These are phyloP conservation scores for Dactylonectria macrodidyma DNA, from an alignment of 2,329 filamentous ascomycete genomes.

Conservation along the genomic window DNA sequence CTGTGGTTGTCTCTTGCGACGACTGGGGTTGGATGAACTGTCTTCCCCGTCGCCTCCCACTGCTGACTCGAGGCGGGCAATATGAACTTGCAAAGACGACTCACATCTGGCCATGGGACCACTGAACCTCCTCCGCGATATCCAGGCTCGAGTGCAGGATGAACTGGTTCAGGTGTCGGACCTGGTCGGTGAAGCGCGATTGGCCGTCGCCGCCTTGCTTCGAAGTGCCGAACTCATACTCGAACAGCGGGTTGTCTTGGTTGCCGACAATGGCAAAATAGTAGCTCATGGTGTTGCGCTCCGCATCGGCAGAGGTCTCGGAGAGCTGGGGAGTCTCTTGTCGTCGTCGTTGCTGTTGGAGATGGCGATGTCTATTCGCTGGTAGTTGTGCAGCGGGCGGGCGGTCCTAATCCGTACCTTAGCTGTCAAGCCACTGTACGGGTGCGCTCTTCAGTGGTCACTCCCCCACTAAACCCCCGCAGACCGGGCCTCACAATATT, in stretches of 20 bases:
- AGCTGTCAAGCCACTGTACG: constrained; percentile 12
- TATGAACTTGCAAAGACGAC: constrained; percentile 40
- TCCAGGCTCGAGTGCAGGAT: constrained; percentile 95
- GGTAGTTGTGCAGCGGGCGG: constrained; percentile 3
- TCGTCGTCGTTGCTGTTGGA: constrained; percentile 9
- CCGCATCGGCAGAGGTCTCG: constrained; percentile 44
- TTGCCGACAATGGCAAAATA: constrained; percentile 98
- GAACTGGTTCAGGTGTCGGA: constrained; percentile 96
- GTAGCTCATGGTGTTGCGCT: constrained; percentile 83
- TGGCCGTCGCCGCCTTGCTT: constrained; percentile 96
- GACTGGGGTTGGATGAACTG: constrained; percentile 1
- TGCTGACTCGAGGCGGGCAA: neutral
- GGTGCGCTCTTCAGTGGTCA: constrained; percentile 14
- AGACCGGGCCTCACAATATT: constrained; percentile 46
- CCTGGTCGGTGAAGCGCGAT: constrained; percentile 88
- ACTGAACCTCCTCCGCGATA: constrained; percentile 96
- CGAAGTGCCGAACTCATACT: constrained; percentile 96
- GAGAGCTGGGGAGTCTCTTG: neutral
- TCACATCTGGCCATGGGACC: constrained; percentile 88
- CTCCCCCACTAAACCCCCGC: constrained; percentile 17
- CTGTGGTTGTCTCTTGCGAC: neutral
- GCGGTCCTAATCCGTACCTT: neutral
- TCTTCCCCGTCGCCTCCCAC: neutral
- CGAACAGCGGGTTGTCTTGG: constrained; percentile 95
- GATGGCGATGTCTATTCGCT: constrained; percentile 19